Evolutionary conservation across 2,329 filamentous ascomycete genomes (phyloP).

Genomic region (Trichophyton benhamiae): DNA sequence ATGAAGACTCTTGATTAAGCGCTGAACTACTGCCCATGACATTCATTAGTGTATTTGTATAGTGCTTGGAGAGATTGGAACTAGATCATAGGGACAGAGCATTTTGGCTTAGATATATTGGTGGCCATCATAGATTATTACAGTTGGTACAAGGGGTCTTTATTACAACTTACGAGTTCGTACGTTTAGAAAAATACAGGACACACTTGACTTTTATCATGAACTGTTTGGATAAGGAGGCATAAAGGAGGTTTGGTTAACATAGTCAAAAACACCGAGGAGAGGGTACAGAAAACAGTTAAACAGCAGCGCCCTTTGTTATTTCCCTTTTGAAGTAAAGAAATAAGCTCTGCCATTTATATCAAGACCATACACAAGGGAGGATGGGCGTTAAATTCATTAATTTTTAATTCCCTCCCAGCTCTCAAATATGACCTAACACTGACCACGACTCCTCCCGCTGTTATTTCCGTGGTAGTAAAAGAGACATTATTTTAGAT

Average conservation of each 20-base stretch:
- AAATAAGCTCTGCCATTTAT: constrained; percentile 4
- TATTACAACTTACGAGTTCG: neutral
- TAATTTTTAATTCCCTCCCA: constrained; percentile 1
- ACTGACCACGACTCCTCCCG: constrained; percentile 2
- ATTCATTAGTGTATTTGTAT: neutral
- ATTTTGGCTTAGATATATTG: no score
- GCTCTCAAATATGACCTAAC: constrained; percentile 3
- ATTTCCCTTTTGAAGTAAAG: neutral
- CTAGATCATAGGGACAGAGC: neutral
- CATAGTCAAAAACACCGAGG: constrained; percentile 1
- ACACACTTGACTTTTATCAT: constrained; percentile 8
- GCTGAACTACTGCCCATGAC: neutral
- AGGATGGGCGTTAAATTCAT: constrained; percentile 1
- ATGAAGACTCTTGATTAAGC: neutral
- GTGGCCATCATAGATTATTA: no score
- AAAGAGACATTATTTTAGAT: constrained; percentile 11
- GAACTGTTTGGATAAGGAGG: neutral
- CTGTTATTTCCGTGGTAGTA: neutral
- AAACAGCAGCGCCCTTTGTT: constrained; percentile 2
- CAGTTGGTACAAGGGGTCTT: no score
- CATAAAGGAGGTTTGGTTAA: constrained; percentile 1
- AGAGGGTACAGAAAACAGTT: neutral
- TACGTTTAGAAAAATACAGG: neutral
- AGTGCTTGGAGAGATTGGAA: neutral
- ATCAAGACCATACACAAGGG: constrained; percentile 4